Percentiles rank a stretch among this genome's conserved stretches.
Evolutionary conservation across 495 filamentous ascomycete genomes (phyloP).

Genomic region (Massariosphaeria phaeospora): DNA sequence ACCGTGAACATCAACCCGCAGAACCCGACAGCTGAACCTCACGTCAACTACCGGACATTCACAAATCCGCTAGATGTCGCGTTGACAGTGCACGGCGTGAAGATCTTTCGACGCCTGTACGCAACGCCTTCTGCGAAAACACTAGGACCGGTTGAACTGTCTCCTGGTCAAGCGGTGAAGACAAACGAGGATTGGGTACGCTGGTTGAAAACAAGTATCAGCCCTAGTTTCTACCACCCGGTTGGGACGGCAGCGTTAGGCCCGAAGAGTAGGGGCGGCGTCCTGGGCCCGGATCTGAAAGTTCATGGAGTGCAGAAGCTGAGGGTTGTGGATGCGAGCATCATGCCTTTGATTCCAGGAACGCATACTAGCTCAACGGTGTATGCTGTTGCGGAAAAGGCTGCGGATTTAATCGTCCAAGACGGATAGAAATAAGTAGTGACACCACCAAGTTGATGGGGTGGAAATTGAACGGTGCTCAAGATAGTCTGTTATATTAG

Average conservation of each 20-base stretch:
- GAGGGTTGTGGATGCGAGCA: slow-evolving; percentile 23
- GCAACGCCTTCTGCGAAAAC: background rate
- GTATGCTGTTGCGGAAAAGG: slow-evolving; percentile 27
- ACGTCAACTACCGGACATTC: slow-evolving; percentile 18
- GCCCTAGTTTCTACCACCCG: slow-evolving; percentile 19
- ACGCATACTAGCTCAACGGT: slow-evolving; percentile 17
- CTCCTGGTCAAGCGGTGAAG: slow-evolving; percentile 4
- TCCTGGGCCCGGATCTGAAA: slow-evolving; percentile 15
- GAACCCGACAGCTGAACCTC: slow-evolving; percentile 8
- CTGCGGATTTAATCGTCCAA: slow-evolving; percentile 7
- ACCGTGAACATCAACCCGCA: slow-evolving; percentile 20
- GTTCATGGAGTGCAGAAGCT: slow-evolving; percentile 15
- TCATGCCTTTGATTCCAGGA: slow-evolving; percentile 24
- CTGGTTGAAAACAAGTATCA: slow-evolving; percentile 4
- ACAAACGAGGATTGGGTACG: slow-evolving; percentile 10
- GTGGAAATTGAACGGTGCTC: no score
- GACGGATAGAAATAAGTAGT: no score
- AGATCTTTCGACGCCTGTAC: slow-evolving; percentile 1
- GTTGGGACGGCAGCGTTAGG: slow-evolving; percentile 13
- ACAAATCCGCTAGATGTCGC: slow-evolving; percentile 17
- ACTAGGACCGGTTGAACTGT: slow-evolving; percentile 6
- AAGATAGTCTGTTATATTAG: no score
- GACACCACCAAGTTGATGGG: no score
- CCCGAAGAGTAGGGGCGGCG: slow-evolving; percentile 6
- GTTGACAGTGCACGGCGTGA: background rate